Percentiles rank a stretch among this genome's conserved stretches.
Evolutionary conservation across 1,284 basidiomycete species (phyloP).

Genomic region (Chalciporus sp.): DNA sequence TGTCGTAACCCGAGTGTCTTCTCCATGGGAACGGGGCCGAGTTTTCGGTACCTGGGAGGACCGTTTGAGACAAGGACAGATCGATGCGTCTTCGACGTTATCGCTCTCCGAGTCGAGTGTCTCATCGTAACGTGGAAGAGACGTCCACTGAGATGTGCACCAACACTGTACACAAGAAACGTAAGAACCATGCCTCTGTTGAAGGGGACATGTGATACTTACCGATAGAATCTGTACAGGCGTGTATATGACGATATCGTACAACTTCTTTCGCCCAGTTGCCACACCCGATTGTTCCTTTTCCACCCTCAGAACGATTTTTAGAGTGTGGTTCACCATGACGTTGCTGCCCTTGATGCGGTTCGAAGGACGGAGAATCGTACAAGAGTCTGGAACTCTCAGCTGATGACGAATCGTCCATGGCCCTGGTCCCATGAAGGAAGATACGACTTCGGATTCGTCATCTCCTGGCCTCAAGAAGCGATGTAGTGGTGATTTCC

Average conservation of each 20-base stretch:
- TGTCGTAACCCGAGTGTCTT: slow-evolving; percentile 13
- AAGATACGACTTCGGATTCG: slow-evolving; percentile 56
- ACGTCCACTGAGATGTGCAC: slow-evolving; percentile 77
- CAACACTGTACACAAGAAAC: slow-evolving; percentile 54
- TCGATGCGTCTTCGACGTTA: slow-evolving; percentile 33
- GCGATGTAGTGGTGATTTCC: slow-evolving; percentile 54
- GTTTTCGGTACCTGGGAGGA: slow-evolving; percentile 11
- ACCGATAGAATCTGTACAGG: slow-evolving; percentile 83
- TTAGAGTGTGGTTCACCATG: slow-evolving; percentile 77
- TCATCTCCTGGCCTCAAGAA: slow-evolving; percentile 48
- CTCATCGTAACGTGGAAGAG: slow-evolving; percentile 71
- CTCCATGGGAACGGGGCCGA: slow-evolving; percentile 1
- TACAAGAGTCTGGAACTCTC: slow-evolving; percentile 58
- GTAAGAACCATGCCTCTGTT: not conserved
- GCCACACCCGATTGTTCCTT: slow-evolving; percentile 78
- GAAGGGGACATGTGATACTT: slow-evolving; percentile 32
- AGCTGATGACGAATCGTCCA: slow-evolving; percentile 67
- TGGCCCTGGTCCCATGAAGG: slow-evolving; percentile 72
- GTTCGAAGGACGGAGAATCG: slow-evolving; percentile 75
- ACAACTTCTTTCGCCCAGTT: slow-evolving; percentile 75
- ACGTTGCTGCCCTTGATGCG: slow-evolving; percentile 85
- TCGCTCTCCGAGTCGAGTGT: slow-evolving; percentile 35
- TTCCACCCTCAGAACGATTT: slow-evolving; percentile 85
- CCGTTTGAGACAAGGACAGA: slow-evolving; percentile 46
- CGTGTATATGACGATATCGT: slow-evolving; percentile 89